Evolutionary conservation across 1,284 basidiomycete genomes (phyloP).

Genomic region (Puccinia coronata): DNA sequence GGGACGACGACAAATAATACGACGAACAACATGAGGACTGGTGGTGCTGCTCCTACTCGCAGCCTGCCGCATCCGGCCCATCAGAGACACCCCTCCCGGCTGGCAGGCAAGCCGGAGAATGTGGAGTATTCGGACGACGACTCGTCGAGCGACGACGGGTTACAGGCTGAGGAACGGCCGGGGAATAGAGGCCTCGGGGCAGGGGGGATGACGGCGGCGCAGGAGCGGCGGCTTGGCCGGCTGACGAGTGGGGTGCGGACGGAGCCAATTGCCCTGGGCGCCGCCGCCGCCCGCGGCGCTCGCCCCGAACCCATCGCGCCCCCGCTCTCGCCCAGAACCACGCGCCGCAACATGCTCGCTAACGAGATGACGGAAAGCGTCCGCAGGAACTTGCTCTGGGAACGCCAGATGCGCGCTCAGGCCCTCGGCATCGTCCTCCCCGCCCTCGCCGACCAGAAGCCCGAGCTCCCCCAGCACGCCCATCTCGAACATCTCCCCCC

Average conservation of each 20-base stretch:
- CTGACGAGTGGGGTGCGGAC: not conserved
- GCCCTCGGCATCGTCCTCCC: not conserved
- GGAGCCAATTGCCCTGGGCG: not conserved
- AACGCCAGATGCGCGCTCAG: conserved; percentile 62
- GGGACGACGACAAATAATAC: not conserved
- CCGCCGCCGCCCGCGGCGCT: not conserved
- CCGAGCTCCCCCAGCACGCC: not conserved
- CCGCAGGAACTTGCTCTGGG: conserved; percentile 79
- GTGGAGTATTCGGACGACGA: conserved; percentile 70
- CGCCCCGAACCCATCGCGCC: conserved; percentile 61
- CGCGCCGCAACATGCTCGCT: conserved; percentile 76
- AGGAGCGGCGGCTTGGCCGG: not conserved
- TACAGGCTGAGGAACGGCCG: conserved; percentile 63
- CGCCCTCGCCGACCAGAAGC: not conserved
- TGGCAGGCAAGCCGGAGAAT: conserved; percentile 68
- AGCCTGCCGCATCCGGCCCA: conserved; percentile 1
- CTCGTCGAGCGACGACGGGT: not conserved
- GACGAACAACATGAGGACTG: too few species aligned
- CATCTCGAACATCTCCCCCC: too few species aligned
- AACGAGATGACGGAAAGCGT: conserved; percentile 83
- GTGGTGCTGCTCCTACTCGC: not conserved
- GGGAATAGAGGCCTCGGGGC: not conserved
- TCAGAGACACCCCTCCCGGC: conserved; percentile 15
- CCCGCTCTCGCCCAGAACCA: conserved; percentile 80
- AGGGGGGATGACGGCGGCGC: not conserved